Evolutionary conservation across 345 rosid species (phyloP).

Genomic region (Pistacia atlantica): DNA sequence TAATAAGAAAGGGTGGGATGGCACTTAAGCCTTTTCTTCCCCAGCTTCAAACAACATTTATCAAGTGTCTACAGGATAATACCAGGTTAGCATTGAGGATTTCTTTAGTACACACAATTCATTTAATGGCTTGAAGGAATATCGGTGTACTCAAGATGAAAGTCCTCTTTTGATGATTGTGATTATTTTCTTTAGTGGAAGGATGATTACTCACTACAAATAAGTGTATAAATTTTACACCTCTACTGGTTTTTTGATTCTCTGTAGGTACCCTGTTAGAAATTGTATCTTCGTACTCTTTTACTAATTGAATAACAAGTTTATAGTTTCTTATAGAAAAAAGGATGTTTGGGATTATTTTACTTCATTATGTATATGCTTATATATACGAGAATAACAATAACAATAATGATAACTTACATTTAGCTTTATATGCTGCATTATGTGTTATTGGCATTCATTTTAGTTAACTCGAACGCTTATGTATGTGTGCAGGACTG

Average conservation of each 20-base stretch:
- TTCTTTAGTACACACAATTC: not conserved
- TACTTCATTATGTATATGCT: no score
- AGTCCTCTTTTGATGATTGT: not conserved
- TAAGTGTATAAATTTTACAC: no score
- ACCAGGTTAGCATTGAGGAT: slow-evolving; percentile 59
- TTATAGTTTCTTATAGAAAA: no score
- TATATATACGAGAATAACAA: no score
- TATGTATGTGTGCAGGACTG: slow-evolving; percentile 54
- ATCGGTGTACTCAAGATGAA: not conserved
- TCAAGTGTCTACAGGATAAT: slow-evolving; percentile 88
- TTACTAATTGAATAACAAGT: no score
- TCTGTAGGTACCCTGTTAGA: no score
- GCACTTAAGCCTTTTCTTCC: slow-evolving; percentile 95
- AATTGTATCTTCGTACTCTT: no score
- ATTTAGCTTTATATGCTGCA: not conserved
- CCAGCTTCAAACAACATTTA: slow-evolving; percentile 96
- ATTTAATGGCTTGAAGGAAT: not conserved
- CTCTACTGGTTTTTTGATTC: no score
- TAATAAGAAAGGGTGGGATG: slow-evolving; percentile 87
- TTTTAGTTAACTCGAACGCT: not conserved
- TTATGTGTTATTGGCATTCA: not conserved
- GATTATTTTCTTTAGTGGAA: not conserved
- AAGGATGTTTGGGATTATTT: no score
- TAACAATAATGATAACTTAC: no score
- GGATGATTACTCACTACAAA: no score